phyloP scores from a whole-genome alignment of 768 basidiomycete species.

The Amanita jacksonii region DNA sequence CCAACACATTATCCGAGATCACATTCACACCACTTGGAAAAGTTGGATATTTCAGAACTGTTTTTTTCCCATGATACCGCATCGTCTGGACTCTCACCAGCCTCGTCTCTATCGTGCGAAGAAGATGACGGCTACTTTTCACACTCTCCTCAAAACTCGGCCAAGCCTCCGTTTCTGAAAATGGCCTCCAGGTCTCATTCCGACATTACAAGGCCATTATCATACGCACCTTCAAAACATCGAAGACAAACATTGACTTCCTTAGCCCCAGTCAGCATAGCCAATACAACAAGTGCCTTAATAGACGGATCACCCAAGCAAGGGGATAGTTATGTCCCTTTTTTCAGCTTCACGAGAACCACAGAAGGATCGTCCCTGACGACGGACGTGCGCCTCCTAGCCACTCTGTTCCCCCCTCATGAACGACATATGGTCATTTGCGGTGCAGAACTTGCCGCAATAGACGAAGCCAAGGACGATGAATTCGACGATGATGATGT shows the following conservation, averaged over 20 bases:
- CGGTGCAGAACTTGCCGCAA: conserved; percentile 55
- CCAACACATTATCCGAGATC: conserved; percentile 8
- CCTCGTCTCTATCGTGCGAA: conserved; percentile 9
- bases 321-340: conserved; percentile 37
- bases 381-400: conserved; percentile 57
- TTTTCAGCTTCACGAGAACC: conserved; percentile 75
- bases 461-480: conserved; percentile 37
- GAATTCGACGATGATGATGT: conserved; percentile 22
- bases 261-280: conserved; percentile 12
- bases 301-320: neutral
- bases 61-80: conserved; percentile 3
- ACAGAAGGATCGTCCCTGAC: conserved; percentile 70
- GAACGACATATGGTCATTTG: conserved; percentile 71
- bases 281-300: neutral
- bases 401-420: conserved; percentile 58
- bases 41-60: conserved; percentile 7
- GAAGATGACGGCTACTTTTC: conserved; percentile 56
- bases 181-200: conserved; percentile 34
- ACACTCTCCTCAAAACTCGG: conserved; percentile 38
- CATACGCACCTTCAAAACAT: conserved; percentile 30
- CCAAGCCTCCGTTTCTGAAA: conserved; percentile 25
- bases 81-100: neutral
- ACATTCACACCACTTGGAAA: conserved; percentile 8
- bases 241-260: conserved; percentile 5
- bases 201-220: conserved; percentile 24